Evolutionary conservation across 306 rosid genomes (phyloP).

Genomic region (Herpetospermum pedunculosum): DNA sequence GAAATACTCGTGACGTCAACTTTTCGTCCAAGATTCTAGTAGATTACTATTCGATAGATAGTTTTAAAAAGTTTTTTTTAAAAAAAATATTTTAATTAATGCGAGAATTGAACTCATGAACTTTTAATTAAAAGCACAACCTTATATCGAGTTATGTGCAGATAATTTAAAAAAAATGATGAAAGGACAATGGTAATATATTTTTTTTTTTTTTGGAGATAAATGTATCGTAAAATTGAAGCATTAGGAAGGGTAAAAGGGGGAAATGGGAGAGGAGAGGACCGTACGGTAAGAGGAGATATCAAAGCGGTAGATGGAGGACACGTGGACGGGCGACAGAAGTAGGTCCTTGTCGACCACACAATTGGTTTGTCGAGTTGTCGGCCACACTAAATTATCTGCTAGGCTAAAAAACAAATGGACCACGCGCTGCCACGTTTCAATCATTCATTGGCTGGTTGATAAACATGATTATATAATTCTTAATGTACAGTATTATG

Average conservation of each 20-base stretch:
- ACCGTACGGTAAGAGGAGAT: slow-evolving; percentile 11
- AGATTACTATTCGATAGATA: too few relatives aligned
- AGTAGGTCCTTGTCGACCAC: slow-evolving; percentile 11
- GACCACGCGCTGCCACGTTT: slow-evolving; percentile 39
- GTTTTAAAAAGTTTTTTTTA: too few relatives aligned
- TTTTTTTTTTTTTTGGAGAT: too few relatives aligned
- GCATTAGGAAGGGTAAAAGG: neutral
- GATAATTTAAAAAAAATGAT: too few relatives aligned
- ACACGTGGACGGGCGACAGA: slow-evolving; percentile 36
- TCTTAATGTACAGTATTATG: neutral
- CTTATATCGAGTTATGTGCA: too few relatives aligned
- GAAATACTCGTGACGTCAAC: too few relatives aligned
- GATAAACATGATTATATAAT: neutral
- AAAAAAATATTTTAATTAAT: too few relatives aligned
- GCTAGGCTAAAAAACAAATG: slow-evolving; percentile 8
- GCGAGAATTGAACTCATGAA: too few relatives aligned
- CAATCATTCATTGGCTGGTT: neutral
- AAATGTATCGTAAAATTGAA: too few relatives aligned
- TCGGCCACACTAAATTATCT: slow-evolving; percentile 38
- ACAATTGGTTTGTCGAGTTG: slow-evolving; percentile 25
- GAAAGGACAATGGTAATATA: too few relatives aligned
- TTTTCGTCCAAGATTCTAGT: too few relatives aligned
- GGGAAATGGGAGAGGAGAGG: neutral
- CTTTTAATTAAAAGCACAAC: too few relatives aligned
- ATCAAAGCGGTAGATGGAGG: slow-evolving; percentile 5